A percentile compares a stretch with the other conserved stretches of the same genome.
phyloP scores from a whole-genome alignment of 306 rosid genomes.

The Lathyrus sativus region DNA sequence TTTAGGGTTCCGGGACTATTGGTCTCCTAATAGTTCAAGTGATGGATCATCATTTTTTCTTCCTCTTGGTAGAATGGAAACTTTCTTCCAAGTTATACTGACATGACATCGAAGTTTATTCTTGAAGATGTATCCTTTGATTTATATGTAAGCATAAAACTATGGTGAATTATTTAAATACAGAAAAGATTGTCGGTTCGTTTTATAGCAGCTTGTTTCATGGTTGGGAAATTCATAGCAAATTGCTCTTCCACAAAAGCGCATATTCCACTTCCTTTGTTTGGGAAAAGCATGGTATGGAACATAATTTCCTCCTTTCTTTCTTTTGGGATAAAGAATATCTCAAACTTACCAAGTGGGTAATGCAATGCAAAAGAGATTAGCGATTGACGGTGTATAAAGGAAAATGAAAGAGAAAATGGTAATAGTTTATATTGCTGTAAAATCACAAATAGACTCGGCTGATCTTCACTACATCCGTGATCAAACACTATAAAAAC shows the following conservation, averaged over 20 bases:
- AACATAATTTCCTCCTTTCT: background rate
- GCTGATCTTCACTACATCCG: no score
- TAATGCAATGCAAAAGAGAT: background rate
- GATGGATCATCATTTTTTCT: slow-evolving; percentile 2
- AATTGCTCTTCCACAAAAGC: background rate
- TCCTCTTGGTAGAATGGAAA: slow-evolving; percentile 6
- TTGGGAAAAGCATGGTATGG: background rate
- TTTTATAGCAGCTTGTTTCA: background rate
- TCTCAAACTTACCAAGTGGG: background rate
- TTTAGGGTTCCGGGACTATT: slow-evolving; percentile 29
- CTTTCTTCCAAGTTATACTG: slow-evolving; percentile 16
- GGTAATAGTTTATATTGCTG: background rate
- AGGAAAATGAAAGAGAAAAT: background rate
- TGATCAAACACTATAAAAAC: no score
- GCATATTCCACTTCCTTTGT: background rate
- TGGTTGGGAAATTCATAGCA: background rate
- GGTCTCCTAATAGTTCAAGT: slow-evolving; percentile 25
- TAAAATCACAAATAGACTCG: background rate
- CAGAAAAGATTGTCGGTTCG: slow-evolving; percentile 13
- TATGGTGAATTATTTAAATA: slow-evolving; percentile 1
- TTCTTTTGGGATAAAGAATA: background rate
- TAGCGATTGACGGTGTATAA: background rate
- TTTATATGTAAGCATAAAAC: slow-evolving; percentile 4
- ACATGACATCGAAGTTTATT: slow-evolving; percentile 27
- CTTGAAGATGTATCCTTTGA: slow-evolving; percentile 15